phyloP scores from a whole-genome alignment of 768 basidiomycete species.

The Mycena floridula region DNA sequence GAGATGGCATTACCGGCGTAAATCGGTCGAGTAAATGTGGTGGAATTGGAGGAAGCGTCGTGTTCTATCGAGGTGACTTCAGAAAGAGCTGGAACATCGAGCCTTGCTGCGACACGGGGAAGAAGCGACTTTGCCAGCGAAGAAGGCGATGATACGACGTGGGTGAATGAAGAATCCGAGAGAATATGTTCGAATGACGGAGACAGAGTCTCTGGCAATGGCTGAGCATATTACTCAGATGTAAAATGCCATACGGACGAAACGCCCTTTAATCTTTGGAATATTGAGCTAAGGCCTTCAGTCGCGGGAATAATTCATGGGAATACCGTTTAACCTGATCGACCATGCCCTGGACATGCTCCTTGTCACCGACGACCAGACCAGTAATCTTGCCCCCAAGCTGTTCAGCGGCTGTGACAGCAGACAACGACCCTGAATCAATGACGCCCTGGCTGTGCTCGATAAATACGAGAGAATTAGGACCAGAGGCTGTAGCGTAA shows the following conservation, averaged over 20 bases:
- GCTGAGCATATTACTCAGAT: conserved; percentile 61
- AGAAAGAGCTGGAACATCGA: conserved; percentile 88
- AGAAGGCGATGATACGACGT: conserved; percentile 89
- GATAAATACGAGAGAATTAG: conserved; percentile 81
- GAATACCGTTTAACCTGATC: conserved; percentile 76
- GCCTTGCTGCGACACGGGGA: conserved; percentile 83
- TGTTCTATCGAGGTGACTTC: conserved; percentile 83
- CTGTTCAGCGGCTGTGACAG: conserved; percentile 83
- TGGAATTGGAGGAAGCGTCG: conserved; percentile 61
- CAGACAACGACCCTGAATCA: conserved; percentile 82
- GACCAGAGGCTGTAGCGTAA: conserved; percentile 56
- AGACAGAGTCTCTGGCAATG: conserved; percentile 72
- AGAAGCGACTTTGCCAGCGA: conserved; percentile 89
- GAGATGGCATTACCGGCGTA: conserved; percentile 98
- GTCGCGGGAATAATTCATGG: background rate
- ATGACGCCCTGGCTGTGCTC: conserved; percentile 82
- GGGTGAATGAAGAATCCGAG: conserved; percentile 67
- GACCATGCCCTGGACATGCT: conserved; percentile 58
- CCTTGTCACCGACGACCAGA: conserved; percentile 62
- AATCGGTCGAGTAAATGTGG: conserved; percentile 89
- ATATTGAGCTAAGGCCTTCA: conserved; percentile 9
- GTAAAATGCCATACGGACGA: conserved; percentile 62
- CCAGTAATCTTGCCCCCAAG: conserved; percentile 85
- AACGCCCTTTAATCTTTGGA: conserved; percentile 58
- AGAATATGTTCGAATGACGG: conserved; percentile 79